Conservation (phyloP, 352 stramenopile genomes). For the Porosira glacialis region DNA sequence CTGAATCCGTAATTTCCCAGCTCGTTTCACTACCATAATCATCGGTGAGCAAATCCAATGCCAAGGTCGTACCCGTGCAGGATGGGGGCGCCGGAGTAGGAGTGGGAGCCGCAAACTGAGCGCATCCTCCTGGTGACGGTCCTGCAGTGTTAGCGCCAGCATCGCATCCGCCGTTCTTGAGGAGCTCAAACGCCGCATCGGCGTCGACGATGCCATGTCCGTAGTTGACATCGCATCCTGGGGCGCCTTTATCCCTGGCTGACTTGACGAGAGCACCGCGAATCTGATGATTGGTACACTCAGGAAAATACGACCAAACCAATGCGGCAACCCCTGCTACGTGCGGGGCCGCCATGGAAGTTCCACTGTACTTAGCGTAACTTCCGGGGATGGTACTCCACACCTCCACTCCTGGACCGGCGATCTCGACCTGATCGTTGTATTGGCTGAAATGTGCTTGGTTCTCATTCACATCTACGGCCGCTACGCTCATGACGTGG, state of each 20-base stretch:
- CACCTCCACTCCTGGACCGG: conserved; percentile 48
- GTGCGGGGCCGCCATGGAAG: conserved; percentile 64
- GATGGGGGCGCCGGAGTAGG: too few relatives aligned
- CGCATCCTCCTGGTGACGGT: conserved; percentile 13
- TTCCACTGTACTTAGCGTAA: conserved; percentile 42
- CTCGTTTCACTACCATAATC: too few relatives aligned
- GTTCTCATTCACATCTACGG: conserved; percentile 37
- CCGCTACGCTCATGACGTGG: conserved; percentile 58
- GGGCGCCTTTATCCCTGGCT: conserved; percentile 17
- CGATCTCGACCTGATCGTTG: conserved; percentile 58
- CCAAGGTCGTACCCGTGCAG: too few relatives aligned
- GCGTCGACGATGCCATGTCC: conserved; percentile 47
- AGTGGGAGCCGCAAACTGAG: too few relatives aligned
- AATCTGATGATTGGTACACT: conserved; percentile 58
- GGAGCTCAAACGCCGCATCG: conserved; percentile 38
- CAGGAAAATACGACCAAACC: conserved; percentile 50
- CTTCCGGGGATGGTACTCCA: conserved; percentile 17
- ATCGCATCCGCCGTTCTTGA: conserved; percentile 39
- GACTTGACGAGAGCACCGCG: conserved; percentile 44
- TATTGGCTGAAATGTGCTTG: conserved; percentile 52
- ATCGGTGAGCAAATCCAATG: too few relatives aligned
- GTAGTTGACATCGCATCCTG: conserved; percentile 33
- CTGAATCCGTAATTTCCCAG: too few relatives aligned
- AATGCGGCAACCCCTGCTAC: conserved; percentile 60
- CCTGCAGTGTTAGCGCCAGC: conserved; percentile 21